A percentile compares a stretch with the other conserved stretches of the same genome.
phyloP scores from a whole-genome alignment of 2,329 filamentous ascomycete species.

The Cercospora sp. region DNA sequence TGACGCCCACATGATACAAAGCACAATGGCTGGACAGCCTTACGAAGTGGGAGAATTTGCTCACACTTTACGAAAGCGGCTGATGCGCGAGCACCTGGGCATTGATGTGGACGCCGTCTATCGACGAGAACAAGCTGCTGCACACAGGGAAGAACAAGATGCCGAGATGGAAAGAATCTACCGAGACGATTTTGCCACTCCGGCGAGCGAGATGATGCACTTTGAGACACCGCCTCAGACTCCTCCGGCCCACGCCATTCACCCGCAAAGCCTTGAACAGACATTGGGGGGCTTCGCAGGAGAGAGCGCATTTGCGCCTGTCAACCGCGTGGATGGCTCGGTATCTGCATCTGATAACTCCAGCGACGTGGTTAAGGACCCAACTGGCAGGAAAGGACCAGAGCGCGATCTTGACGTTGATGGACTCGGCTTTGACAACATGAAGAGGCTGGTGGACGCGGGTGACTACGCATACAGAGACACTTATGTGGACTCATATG shows the following conservation, averaged over 20 bases:
- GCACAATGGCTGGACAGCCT: slow-evolving; percentile 83
- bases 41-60: slow-evolving; percentile 91
- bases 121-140: slow-evolving; percentile 35
- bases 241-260: slow-evolving; percentile 31
- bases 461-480: slow-evolving; percentile 36
- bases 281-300: slow-evolving; percentile 20
- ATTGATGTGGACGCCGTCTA: slow-evolving; percentile 85
- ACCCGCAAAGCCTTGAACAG: slow-evolving; percentile 31
- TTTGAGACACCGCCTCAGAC: slow-evolving; percentile 38
- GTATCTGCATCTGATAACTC: slow-evolving; percentile 21
- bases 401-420: slow-evolving; percentile 71
- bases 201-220: not conserved
- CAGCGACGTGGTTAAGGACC: slow-evolving; percentile 18
- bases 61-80: slow-evolving; percentile 83
- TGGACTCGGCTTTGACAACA: slow-evolving; percentile 74
- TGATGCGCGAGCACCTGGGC: slow-evolving; percentile 97
- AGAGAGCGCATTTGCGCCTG: slow-evolving; percentile 7
- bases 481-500: slow-evolving; percentile 59
- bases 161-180: slow-evolving; percentile 51
- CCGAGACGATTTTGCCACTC: slow-evolving; percentile 25
- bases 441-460: slow-evolving; percentile 50
- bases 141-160: slow-evolving; percentile 57
- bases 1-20: slow-evolving; percentile 89
- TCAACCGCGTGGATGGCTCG: slow-evolving; percentile 23
- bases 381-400: slow-evolving; percentile 18